Evolutionary conservation across 164 flowering plant genomes (phyloP), one percentile per base, ranked within the genome.

Genomic region (Macadamia tetraphylla): DNA sequence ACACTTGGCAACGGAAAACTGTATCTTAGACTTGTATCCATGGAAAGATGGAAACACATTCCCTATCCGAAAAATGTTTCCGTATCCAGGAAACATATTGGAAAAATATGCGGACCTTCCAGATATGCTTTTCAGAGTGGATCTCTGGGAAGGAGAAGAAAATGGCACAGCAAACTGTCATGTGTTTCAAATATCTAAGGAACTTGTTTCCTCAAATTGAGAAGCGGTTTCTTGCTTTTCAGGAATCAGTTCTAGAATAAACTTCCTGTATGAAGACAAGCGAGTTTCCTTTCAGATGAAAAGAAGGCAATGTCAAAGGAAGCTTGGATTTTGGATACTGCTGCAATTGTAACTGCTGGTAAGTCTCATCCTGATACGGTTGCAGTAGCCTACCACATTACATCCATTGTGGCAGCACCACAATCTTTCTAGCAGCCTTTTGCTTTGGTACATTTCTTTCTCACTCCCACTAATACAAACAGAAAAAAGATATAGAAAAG

Each of bases 351-450:
- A 5, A 40, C 5, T 61, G 48, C 29, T n/a, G 29, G 48, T 60
- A 32, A 60, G 46, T 40, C 40, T 40, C 29, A 35, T 35, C 29
- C 40, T 35, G 40, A 35, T 35, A 5, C 40, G 5, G 40, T 35
- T 35, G 3, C 40, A 35, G 40, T 35, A 35, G 40, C 40, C 40
- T 35, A 35, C 5, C 40, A 35, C 40, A 35, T 35, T 5, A 35
- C 40, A 35, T 35, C 5, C 48, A 48, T 8, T 0, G n/a, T 35
- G 29, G 9, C 64, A 35, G 64, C 43, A 60, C 7, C 40, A 15
- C 15, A 61, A 40, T 29, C 63, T 60, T 61, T 61, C 29, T 61
- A 61, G 23, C 48, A 61, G 23, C 44, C 64, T 14, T 40, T 61
- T 61, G 1, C 10, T 61, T 8, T 61, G n/a, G 3, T 61, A 17